These are phyloP conservation scores for Colletotrichum orchidophilum DNA, from an alignment of 2,329 filamentous ascomycete species.

Conservation along the genomic window DNA sequence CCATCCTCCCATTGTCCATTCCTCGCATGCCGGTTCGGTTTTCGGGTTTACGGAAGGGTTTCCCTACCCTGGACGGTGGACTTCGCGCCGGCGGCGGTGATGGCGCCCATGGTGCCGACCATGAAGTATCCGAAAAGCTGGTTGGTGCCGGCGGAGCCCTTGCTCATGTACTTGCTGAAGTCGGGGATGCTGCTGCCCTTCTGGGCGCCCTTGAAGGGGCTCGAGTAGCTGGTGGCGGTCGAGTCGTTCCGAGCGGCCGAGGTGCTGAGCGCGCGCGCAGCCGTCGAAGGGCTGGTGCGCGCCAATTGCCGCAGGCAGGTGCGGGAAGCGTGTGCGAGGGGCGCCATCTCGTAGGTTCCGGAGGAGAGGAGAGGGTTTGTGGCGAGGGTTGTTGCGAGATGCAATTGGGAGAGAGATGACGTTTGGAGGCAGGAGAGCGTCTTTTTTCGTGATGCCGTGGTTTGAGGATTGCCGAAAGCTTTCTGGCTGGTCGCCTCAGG, in stretches of 20 bases:
- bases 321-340: constrained; percentile 74
- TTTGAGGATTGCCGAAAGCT: constrained; percentile 42
- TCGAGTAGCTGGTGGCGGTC: constrained; percentile 61
- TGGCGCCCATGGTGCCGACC: constrained; percentile 93
- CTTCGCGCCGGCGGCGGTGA: constrained; percentile 94
- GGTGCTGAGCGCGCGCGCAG: constrained; percentile 66
- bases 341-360: constrained; percentile 64
- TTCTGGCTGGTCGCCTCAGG: constrained; percentile 33
- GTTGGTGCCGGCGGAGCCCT: constrained; percentile 74
- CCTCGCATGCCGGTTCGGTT: neutral
- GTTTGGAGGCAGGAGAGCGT: constrained; percentile 33
- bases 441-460: constrained; percentile 37
- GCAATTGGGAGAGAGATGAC: constrained; percentile 36
- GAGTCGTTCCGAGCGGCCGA: constrained; percentile 58
- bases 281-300: constrained; percentile 48
- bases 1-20: neutral
- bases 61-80: constrained; percentile 94
- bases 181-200: constrained; percentile 80
- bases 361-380: constrained; percentile 32
- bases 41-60: constrained; percentile 3
- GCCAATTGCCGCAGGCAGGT: constrained; percentile 70
- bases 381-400: constrained; percentile 18
- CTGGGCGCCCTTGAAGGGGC: constrained; percentile 71
- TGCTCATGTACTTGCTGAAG: constrained; percentile 88
- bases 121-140: constrained; percentile 98